Percentiles rank a stretch among this genome's conserved stretches.
phyloP scores from a whole-genome alignment of 2,329 filamentous ascomycete genomes.

The Aspergillus sp. region DNA sequence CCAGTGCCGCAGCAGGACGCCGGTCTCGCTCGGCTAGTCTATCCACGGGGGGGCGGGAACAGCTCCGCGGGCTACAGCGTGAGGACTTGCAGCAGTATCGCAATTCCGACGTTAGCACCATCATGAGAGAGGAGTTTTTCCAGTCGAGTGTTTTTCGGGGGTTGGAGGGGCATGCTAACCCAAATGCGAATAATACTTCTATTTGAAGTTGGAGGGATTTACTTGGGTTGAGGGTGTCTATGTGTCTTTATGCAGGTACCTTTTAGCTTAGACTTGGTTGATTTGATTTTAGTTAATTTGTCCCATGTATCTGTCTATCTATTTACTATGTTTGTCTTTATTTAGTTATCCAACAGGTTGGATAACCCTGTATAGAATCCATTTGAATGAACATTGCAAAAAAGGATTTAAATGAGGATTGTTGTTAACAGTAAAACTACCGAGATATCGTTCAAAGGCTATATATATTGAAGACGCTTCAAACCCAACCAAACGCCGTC shows the following conservation, averaged over 20 bases:
- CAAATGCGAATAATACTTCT: not conserved
- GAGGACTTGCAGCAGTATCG: slow-evolving; percentile 37
- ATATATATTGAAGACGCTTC: not conserved
- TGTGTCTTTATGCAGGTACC: too few species aligned
- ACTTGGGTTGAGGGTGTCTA: too few species aligned
- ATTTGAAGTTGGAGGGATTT: too few species aligned
- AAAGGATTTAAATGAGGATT: too few species aligned
- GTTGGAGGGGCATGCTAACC: slow-evolving; percentile 3
- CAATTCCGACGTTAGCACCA: slow-evolving; percentile 38
- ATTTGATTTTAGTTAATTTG: too few species aligned
- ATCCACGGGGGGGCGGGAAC: slow-evolving; percentile 31
- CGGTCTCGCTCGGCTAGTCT: slow-evolving; percentile 20
- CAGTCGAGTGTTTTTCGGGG: slow-evolving; percentile 25
- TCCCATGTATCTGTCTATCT: not conserved
- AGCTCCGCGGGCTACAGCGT: slow-evolving; percentile 33
- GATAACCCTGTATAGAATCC: too few species aligned
- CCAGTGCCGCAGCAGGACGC: not conserved
- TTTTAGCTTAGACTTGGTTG: too few species aligned
- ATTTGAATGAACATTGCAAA: not conserved
- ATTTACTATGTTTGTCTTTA: not conserved
- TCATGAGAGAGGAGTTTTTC: slow-evolving; percentile 36
- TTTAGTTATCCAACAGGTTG: too few species aligned
- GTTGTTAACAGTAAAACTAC: too few species aligned
- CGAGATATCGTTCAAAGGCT: too few species aligned
- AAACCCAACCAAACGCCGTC: not conserved